These are phyloP conservation scores for Lasiodiplodia citricola DNA, from an alignment of 2,329 filamentous ascomycete genomes.

Conservation along the genomic window DNA sequence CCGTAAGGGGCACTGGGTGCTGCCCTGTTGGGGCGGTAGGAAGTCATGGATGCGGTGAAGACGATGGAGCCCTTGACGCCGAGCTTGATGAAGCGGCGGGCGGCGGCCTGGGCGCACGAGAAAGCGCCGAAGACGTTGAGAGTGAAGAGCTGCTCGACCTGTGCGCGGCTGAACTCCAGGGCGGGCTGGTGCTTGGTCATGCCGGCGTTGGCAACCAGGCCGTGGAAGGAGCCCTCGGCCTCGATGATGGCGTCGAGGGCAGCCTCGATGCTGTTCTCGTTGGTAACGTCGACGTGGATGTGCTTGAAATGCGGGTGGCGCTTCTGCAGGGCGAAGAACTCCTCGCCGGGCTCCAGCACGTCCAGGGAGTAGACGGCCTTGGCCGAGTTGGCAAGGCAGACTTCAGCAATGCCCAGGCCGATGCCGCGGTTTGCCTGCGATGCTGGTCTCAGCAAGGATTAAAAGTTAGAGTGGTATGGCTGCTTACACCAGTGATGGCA, in stretches of 20 bases:
- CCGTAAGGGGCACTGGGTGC: conserved; percentile 57
- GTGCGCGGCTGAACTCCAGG: conserved; percentile 48
- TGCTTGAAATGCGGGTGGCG: conserved; percentile 52
- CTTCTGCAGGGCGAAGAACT: conserved; percentile 45
- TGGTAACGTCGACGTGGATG: conserved; percentile 54
- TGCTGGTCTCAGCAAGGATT: not conserved
- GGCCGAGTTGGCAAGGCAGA: conserved; percentile 53
- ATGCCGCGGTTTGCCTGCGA: conserved; percentile 41
- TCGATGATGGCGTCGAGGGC: conserved; percentile 50
- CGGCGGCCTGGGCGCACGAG: conserved; percentile 54
- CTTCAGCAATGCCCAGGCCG: conserved; percentile 40
- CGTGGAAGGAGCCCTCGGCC: conserved; percentile 49
- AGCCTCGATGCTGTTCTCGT: conserved; percentile 47
- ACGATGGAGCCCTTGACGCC: conserved; percentile 47
- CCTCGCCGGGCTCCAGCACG: conserved; percentile 43
- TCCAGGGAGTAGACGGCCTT: conserved; percentile 50
- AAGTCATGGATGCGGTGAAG: conserved; percentile 56
- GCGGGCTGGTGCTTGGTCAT: conserved; percentile 55
- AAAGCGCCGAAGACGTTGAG: conserved; percentile 57
- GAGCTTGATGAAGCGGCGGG: conserved; percentile 52
- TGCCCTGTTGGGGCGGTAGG: conserved; percentile 56
- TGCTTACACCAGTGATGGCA: conserved; percentile 41
- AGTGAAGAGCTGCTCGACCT: conserved; percentile 50
- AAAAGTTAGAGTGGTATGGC: not conserved
- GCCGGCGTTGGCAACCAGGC: conserved; percentile 50